Conservation (phyloP, 2,329 filamentous ascomycete species). For the Neofusicoccum ribis region DNA sequence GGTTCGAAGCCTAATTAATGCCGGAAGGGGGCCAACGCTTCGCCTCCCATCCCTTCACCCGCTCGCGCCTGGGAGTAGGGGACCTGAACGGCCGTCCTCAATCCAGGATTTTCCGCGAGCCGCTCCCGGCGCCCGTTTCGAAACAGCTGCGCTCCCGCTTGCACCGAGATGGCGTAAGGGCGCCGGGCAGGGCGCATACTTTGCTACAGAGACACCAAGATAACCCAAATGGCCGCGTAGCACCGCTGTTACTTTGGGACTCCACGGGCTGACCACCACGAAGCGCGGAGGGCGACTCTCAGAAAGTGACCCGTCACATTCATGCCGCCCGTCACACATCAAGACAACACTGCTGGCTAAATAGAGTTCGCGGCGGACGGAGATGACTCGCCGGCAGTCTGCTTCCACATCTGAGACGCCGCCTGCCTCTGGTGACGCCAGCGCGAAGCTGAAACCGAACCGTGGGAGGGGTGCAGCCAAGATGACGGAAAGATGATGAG, state of each 20-base stretch:
- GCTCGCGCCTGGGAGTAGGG: background rate
- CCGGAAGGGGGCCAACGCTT: background rate
- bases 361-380: background rate
- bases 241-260: background rate
- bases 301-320: conserved; percentile 12
- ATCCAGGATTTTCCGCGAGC: background rate
- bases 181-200: background rate
- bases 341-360: background rate
- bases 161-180: background rate
- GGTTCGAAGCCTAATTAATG: background rate
- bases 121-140: background rate
- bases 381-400: background rate
- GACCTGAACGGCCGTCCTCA: background rate
- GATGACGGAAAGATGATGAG: conserved; percentile 5
- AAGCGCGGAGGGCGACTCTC: background rate
- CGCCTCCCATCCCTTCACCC: background rate
- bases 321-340: background rate
- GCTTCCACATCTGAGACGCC: background rate
- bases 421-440: background rate
- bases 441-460: background rate
- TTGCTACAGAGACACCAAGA: background rate
- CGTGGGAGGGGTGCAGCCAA: background rate
- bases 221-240: background rate
- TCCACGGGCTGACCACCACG: background rate
- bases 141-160: background rate